These are phyloP conservation scores for Euphorbia peplus DNA, from an alignment of 345 rosid genomes.

Conservation along the genomic window DNA sequence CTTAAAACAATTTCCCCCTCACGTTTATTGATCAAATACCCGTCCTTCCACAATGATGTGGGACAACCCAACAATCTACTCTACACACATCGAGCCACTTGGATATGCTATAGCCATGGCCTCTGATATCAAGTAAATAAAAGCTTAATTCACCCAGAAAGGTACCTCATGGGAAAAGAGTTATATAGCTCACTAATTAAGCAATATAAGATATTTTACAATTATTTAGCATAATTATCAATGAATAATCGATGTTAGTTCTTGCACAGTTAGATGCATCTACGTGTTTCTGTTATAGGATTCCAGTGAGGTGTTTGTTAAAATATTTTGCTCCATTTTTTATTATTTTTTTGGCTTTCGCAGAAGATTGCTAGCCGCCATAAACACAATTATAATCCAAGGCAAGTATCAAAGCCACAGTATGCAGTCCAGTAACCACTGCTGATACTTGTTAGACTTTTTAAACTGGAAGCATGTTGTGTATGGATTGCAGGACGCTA, in stretches of 20 bases:
- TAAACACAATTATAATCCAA: conserved; percentile 30
- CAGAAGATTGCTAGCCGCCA: conserved; percentile 35
- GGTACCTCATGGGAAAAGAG: too few relatives aligned
- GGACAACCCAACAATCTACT: too few relatives aligned
- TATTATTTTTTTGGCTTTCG: conserved; percentile 21
- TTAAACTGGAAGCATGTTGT: background rate
- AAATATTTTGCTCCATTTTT: conserved; percentile 13
- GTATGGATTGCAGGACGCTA: conserved; percentile 40
- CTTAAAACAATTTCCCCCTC: too few relatives aligned
- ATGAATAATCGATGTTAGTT: background rate
- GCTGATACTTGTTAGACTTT: conserved; percentile 10
- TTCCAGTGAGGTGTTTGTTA: conserved; percentile 6
- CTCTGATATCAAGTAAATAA: too few relatives aligned
- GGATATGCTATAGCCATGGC: too few relatives aligned
- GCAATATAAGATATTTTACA: background rate
- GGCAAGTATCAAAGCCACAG: conserved; percentile 22
- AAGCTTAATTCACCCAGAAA: too few relatives aligned
- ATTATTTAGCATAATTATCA: background rate
- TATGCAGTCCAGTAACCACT: conserved; percentile 34
- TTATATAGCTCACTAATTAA: too few relatives aligned
- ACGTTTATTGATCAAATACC: too few relatives aligned
- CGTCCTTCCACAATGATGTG: too few relatives aligned
- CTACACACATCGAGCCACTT: too few relatives aligned
- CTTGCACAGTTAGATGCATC: background rate
- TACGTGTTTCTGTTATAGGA: background rate